phyloP scores from a whole-genome alignment of 805 yeast species.

The Ogataea kodamae region DNA sequence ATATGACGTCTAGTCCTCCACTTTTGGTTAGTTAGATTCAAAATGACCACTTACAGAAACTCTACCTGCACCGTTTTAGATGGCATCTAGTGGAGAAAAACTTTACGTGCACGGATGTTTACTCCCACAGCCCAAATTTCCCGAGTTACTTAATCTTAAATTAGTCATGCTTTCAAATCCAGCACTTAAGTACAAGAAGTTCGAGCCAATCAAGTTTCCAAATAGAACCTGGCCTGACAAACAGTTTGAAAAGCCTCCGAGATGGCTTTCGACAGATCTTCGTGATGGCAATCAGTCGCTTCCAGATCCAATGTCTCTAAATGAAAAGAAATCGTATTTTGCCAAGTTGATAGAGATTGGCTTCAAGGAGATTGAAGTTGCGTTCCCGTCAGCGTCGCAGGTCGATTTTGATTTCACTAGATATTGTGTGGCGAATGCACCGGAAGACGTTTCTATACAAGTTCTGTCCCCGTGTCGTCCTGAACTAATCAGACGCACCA shows the following conservation, averaged over 20 bases:
- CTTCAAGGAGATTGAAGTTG: conserved; percentile 76
- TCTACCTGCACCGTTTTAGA: conserved; percentile 40
- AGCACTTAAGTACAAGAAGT: conserved; percentile 55
- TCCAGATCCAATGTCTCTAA: conserved; percentile 79
- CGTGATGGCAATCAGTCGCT: conserved; percentile 83
- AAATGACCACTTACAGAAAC: conserved; percentile 33
- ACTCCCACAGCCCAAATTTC: conserved; percentile 4
- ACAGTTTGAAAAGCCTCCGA: conserved; percentile 63
- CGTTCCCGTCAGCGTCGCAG: conserved; percentile 80
- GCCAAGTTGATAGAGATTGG: conserved; percentile 69
- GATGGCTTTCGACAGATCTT: conserved; percentile 78
- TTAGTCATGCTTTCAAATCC: conserved; percentile 64
- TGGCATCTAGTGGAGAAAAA: conserved; percentile 11
- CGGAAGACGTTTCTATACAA: conserved; percentile 73
- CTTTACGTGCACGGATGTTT: conserved; percentile 9
- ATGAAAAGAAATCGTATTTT: conserved; percentile 70
- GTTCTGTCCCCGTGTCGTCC: conserved; percentile 74
- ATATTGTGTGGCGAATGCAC: conserved; percentile 74
- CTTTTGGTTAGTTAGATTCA: conserved; percentile 22
- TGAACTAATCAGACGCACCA: conserved; percentile 67
- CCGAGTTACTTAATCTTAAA: background rate
- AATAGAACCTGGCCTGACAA: conserved; percentile 72
- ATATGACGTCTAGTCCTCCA: conserved; percentile 85
- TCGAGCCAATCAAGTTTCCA: conserved; percentile 50
- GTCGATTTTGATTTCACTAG: conserved; percentile 80